Evolutionary conservation across 2,329 filamentous ascomycete genomes (phyloP), one percentile per base, ranked within the genome.

Genomic region (Scytalidium lignicola): DNA sequence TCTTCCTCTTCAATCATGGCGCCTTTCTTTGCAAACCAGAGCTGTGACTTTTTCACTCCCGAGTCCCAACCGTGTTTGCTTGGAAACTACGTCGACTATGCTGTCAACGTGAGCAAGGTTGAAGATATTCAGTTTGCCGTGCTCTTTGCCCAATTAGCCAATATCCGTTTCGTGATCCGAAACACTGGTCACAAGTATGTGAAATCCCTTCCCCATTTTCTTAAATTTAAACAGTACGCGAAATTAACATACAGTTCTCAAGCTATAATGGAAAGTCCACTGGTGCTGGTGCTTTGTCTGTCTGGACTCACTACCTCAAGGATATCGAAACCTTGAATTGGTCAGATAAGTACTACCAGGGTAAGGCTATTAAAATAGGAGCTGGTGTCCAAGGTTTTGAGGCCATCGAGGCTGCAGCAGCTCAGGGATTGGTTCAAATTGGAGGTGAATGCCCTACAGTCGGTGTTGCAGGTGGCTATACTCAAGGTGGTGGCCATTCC

Each of bases 401-500:
- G 37, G 68, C 69, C 0, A 66, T 74, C 29, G 57, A 64, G 19
- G 63, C 68, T 22, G 73, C 74, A 1, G 56, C 73, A 41, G 61
- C 62, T 0, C 55, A 68, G 42, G 70, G 68, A 19, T 55, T 78
- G 2, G 62, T 70, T 12, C 70, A 77, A 6, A 68, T 82, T 3
- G 74, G 73, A 0, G 79, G 78, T 3, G 74, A 78, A 51, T 80
- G 77, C 55, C 67, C 74, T 1, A 76, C 74, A 0, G 80, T 85
- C 4, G 80, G 80, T 1, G 55, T 80, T 7, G 74, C 76, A 0
- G 82, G 82, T 15, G 82, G 82, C 1, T 85, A 77, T 56, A 74
- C 69, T 2, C 78, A 82, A 59, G 80, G 80, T 4, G 82, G 79
- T 13, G 82, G 83, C 0, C 79, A 83, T 58, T 74, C 72, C 1